These are phyloP conservation scores for Linnemannia schmuckeri DNA, from an alignment of 192 early-diverging fungal species.

Conservation along the genomic window DNA sequence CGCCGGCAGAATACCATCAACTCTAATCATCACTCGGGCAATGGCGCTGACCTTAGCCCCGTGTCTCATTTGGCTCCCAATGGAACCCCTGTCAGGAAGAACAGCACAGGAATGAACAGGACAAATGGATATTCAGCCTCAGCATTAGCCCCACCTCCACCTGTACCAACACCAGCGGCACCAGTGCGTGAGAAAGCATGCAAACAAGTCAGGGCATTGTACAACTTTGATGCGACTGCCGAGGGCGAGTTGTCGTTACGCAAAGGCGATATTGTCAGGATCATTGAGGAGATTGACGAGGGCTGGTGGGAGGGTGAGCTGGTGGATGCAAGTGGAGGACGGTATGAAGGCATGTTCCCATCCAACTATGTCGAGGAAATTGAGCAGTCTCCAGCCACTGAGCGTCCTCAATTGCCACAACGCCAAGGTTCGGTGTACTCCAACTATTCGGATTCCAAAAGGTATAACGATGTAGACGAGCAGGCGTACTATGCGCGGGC, in stretches of 20 bases:
- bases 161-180: background rate
- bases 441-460: background rate
- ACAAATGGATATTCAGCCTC: background rate
- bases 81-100: background rate
- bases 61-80: constrained; percentile 9
- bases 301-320: constrained; percentile 95
- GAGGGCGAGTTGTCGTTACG: constrained; percentile 82
- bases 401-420: background rate
- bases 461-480: constrained; percentile 30
- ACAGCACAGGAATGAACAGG: background rate
- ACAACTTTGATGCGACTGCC: constrained; percentile 83
- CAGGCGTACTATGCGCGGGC: constrained; percentile 14
- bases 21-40: background rate
- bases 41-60: constrained; percentile 6
- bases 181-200: constrained; percentile 14
- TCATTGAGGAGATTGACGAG: constrained; percentile 85
- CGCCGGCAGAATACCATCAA: constrained; percentile 3
- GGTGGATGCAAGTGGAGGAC: constrained; percentile 66
- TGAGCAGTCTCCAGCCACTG: background rate
- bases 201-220: constrained; percentile 77
- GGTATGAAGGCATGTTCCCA: constrained; percentile 86
- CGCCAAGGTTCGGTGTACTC: background rate
- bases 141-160: background rate
- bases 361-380: constrained; percentile 88
- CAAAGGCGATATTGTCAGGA: constrained; percentile 86